Percentiles rank a stretch among this genome's conserved stretches.
Evolutionary conservation across 23 red algal genomes (phyloP).

Genomic region (Cyanidioschyzon merolae): DNA sequence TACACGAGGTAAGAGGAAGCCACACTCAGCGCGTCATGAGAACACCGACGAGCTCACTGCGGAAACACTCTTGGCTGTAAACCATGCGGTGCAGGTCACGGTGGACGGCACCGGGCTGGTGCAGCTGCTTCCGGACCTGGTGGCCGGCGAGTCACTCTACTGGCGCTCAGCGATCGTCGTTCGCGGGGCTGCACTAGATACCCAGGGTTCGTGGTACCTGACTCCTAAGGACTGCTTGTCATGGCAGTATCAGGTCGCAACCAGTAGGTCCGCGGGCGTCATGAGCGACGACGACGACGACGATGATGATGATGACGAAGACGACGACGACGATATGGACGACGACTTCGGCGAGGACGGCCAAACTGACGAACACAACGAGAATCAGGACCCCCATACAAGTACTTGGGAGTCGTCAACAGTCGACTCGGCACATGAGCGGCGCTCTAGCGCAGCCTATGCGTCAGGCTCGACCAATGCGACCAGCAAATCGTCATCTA

Average conservation of each 20-base stretch:
- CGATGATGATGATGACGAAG: neutral
- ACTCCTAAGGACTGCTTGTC: constrained; percentile 30
- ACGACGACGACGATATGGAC: neutral
- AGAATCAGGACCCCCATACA: neutral
- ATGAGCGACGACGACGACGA: neutral
- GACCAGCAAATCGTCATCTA: no score
- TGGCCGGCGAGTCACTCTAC: neutral
- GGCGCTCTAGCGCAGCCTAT: no score
- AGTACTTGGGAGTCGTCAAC: no score
- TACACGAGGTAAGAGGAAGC: no score
- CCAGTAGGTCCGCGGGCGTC: neutral
- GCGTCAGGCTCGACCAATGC: no score
- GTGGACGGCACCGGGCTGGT: constrained; percentile 57
- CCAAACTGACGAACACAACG: neutral
- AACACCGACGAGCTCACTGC: neutral
- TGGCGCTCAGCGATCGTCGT: neutral
- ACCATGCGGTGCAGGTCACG: constrained; percentile 32
- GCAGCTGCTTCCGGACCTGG: constrained; percentile 39
- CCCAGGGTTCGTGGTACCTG: constrained; percentile 50
- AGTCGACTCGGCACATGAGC: no score
- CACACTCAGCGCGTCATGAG: no score
- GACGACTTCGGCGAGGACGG: neutral
- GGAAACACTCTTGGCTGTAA: constrained; percentile 53
- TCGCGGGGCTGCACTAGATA: constrained; percentile 26
- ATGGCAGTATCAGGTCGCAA: constrained; percentile 21